Percentiles rank a stretch among this genome's conserved stretches.
phyloP scores from a whole-genome alignment of 2,329 filamentous ascomycete species.

The Venturia asperata region DNA sequence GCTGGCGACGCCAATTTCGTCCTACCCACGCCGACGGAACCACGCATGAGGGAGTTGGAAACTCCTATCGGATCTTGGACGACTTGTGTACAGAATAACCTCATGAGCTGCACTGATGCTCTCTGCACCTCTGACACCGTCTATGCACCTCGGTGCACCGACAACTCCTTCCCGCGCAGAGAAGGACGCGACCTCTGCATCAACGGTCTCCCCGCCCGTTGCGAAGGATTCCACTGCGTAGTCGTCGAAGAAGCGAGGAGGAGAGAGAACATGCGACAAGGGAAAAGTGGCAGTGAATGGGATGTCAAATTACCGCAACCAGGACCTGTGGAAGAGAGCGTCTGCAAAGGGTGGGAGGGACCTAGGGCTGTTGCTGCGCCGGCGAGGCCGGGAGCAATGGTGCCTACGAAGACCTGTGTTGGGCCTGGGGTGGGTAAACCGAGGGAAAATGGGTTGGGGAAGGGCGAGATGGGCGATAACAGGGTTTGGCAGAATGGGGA shows the following conservation, averaged over 20 bases:
- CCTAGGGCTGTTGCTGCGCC: neutral
- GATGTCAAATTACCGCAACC: too few species aligned
- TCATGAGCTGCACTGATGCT: neutral
- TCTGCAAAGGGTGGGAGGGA: neutral
- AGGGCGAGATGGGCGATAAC: neutral
- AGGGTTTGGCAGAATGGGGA: slow-evolving; percentile 1
- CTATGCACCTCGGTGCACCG: neutral
- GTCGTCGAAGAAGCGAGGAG: neutral
- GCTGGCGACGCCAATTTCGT: neutral
- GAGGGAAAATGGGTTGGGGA: neutral
- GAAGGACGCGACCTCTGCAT: neutral
- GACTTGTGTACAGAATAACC: neutral
- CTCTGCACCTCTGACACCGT: neutral
- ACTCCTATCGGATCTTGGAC: neutral
- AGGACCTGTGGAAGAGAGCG: neutral
- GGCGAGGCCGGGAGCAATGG: neutral
- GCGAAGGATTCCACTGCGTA: neutral
- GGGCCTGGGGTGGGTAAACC: neutral
- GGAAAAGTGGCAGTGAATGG: neutral
- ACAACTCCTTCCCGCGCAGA: neutral
- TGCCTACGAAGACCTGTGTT: neutral
- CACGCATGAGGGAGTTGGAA: neutral
- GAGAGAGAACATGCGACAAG: neutral
- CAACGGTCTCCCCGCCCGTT: neutral
- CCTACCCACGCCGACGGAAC: neutral